Evolutionary conservation across 768 basidiomycete species (phyloP), one percentile per base, ranked within the genome.

Genomic region (Panellus pusillus): DNA sequence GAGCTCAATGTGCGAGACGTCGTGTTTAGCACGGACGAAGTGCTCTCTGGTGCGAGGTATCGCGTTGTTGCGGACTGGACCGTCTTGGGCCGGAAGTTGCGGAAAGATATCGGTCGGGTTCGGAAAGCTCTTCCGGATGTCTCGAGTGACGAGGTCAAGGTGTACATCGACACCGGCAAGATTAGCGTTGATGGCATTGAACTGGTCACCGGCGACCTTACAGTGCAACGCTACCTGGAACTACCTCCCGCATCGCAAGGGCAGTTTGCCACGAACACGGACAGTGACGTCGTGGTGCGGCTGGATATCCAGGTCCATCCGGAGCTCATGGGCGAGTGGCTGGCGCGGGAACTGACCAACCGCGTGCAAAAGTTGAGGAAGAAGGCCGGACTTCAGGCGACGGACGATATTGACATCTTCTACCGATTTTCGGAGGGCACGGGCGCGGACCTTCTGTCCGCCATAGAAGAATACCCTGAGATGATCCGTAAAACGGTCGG

Each of bases 1-100:
- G 96, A 99, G 69, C 85, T 99, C 63, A 99, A 99, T 72, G 85
- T 98, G 53, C 91, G 93, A 20, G 86, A 91, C 61, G 75, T 99
- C 62, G 69, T 90, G 57, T 91, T 97, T 79, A 94, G 87, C 50
- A 89, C 89, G 1, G 90, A 97, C 66, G 97, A 98, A 70, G 72
- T 77, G 12, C 70, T 80, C 28, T 92, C 93, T 31, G 93, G 95
- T 19, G 89, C 98, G 61, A 84, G 84, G 57, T 98, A 98, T 78
- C 84, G 84, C 50, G 95, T 87, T 5, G 86, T 87, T 27, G 96
- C 97, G 9, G 97, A 99, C 73, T 98, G 93, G 92, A 78, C 83
- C n/a, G 87, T 91, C 13, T 80, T 99, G 46, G 97, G 97, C 44
- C 84, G 85, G 64, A 98, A 97, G 72, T 79, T 99, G 45, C 85